Evolutionary conservation across 768 basidiomycete species (phyloP), one percentile per base, ranked within the genome.

Genomic region (Naganishia friedmannii): DNA sequence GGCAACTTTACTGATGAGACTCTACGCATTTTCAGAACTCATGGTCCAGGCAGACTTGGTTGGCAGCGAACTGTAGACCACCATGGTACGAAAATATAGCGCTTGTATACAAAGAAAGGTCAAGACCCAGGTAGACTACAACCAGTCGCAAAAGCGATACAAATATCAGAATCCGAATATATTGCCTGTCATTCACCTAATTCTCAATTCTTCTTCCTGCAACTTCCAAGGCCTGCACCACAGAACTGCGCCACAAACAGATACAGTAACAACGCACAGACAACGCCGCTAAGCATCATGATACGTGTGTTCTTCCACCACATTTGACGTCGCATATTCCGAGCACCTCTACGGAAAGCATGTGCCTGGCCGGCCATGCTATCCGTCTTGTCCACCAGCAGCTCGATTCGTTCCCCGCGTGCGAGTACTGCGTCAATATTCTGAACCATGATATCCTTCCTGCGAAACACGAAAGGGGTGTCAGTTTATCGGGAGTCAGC

Each of bases 331-430:
- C 83, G 73, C 13, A 78, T 77, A n/a, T 85, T 88, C 53, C 92
- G 84, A 19, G 93, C 93, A 7, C 93, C 93, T 63, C 93, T 83
- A 55, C 92, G 83, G 83, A 99, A 99, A 8, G 92, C 92, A 3
- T 91, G 91, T 4, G 95, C 93, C 81, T 98, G 93, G 12, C 88
- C 89, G 8, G 91, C 90, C 88, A 99, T 91, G 67, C 86, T 90
- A 78, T 97, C 94, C 32, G 96, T 99, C 85, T 96, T 96, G 83
- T 97, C 93, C 34, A 98, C 91, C 65, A 99, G 86, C 21, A 97
- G 85, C 79, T 97, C 95, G 74, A 99, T 92, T 66, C 96, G 86
- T 81, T 99, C 96, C 28, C 96, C 96, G 45, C 96, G 86, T 66
- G 87, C 89, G 51, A 99, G 86, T 73, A 98, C 95, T 80, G 93